A percentile compares a stretch with the other conserved stretches of the same genome.
These are phyloP conservation scores for Eucalyptus polybractea DNA, from an alignment of 345 rosid species.

Conservation along the genomic window DNA sequence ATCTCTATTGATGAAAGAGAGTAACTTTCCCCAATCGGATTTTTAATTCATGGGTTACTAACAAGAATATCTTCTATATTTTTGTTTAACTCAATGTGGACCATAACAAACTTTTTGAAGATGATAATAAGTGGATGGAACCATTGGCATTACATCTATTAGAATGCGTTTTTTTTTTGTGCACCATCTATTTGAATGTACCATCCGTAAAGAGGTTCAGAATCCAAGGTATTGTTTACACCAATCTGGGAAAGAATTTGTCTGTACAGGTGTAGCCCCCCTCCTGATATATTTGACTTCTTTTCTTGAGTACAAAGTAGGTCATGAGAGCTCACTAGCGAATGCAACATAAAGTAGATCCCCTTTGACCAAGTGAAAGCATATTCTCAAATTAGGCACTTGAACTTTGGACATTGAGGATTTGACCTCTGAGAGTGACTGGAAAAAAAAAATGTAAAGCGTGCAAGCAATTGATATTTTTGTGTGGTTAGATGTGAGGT, in stretches of 20 bases:
- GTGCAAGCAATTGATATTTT: neutral
- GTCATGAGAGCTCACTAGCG: neutral
- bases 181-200: neutral
- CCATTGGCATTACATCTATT: neutral
- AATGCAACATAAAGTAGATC: neutral
- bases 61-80: neutral
- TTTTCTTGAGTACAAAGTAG: neutral
- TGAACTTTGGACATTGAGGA: neutral
- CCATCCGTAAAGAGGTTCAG: neutral
- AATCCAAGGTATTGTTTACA: neutral
- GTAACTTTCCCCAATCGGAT: neutral
- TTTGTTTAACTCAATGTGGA: neutral
- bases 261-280: neutral
- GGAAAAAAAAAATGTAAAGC: neutral
- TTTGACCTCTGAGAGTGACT: neutral
- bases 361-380: neutral
- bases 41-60: neutral
- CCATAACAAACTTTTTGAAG: neutral
- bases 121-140: neutral
- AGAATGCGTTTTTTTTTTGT: neutral
- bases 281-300: neutral
- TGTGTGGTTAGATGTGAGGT: neutral
- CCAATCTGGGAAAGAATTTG: neutral
- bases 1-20: neutral
- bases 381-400: neutral